Evolutionary conservation across 1,139 yeast species (phyloP), one percentile per base, ranked within the genome.

Genomic region (Yamadazyma mexicana): DNA sequence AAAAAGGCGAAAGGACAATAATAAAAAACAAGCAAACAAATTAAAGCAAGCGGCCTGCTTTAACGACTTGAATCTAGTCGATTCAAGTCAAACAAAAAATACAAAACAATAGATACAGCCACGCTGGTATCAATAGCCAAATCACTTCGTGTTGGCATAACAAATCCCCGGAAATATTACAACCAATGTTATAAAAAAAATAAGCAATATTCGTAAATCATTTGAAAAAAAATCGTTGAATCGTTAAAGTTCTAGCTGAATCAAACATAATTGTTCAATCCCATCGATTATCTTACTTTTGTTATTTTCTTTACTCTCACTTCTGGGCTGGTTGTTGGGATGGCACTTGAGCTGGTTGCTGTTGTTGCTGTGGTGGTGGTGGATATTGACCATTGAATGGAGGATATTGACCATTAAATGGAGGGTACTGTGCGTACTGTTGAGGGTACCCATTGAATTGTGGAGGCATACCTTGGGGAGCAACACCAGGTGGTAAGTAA

Each of bases 361-460:
- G 8, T 3, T 24, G 25, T 5, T 16, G 31, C 9, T 27, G 56
- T 33, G 33, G 33, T 8, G 16, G 31, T 11, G 34, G 56, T 33
- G 44, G 59, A 26, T 47, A 52, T 36, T 56, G 66, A 28, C 61
- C 62, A 33, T 56, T 56, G 49, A 49, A 58, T 40, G 58, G 67
- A 17, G 59, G 64, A 17, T 39, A 39, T 34, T 37, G 25, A 52
- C 58, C 31, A 43, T 52, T 60, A 15, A 7, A 28, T 6, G 26
- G 31, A 37, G 51, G 38, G 20, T 39, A 37, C 33, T 32, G 35
- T 11, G 31, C 29, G 17, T 24, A 38, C 31, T 38, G 40, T 14
- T 22, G 40, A n/a, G 45, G 33, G 26, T 33, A 27, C n/a, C 40
- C 38, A 34, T 54, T 52, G 32, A 56, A 52, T 39, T 49, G 59